A percentile compares a stretch with the other conserved stretches of the same genome.
Evolutionary conservation across 139 green algal species (phyloP).

Genomic region (Pedinophyceae sp.): DNA sequence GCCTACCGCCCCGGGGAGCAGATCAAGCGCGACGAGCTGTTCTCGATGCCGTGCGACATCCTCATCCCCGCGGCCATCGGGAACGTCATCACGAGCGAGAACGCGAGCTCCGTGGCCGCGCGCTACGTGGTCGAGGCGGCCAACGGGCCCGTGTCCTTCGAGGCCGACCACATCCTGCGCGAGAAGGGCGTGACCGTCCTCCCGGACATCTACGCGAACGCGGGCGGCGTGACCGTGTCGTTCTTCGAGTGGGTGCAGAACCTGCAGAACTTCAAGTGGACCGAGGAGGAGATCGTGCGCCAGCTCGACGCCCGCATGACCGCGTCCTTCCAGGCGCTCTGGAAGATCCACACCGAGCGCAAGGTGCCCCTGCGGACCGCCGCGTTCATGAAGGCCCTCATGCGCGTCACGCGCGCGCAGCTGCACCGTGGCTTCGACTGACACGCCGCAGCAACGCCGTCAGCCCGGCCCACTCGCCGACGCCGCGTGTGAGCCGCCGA

Average conservation of each 20-base stretch:
- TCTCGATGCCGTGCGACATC: constrained; percentile 61
- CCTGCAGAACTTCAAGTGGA: constrained; percentile 57
- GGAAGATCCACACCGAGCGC: constrained; percentile 27
- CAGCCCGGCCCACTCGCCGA: too few species aligned
- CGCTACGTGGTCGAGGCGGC: constrained; percentile 70
- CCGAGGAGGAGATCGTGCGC: constrained; percentile 53
- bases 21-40: constrained; percentile 3
- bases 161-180: constrained; percentile 40
- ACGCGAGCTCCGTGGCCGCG: constrained; percentile 15
- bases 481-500: too few species aligned
- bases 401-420: constrained; percentile 58
- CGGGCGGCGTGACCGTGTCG: constrained; percentile 24
- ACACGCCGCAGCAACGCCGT: too few species aligned
- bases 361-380: constrained; percentile 52
- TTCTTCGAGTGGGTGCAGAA: constrained; percentile 84
- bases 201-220: constrained; percentile 59
- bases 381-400: constrained; percentile 67
- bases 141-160: constrained; percentile 50
- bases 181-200: constrained; percentile 46
- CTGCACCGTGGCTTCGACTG: constrained; percentile 72
- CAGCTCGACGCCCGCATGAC: constrained; percentile 2
- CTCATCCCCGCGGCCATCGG: constrained; percentile 77
- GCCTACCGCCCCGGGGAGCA: too few species aligned
- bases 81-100: constrained; percentile 26
- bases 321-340: constrained; percentile 11